A percentile compares a stretch with the other conserved stretches of the same genome.
Evolutionary conservation across 257 asterid species (phyloP).

Genomic region (Jacaranda copaia): DNA sequence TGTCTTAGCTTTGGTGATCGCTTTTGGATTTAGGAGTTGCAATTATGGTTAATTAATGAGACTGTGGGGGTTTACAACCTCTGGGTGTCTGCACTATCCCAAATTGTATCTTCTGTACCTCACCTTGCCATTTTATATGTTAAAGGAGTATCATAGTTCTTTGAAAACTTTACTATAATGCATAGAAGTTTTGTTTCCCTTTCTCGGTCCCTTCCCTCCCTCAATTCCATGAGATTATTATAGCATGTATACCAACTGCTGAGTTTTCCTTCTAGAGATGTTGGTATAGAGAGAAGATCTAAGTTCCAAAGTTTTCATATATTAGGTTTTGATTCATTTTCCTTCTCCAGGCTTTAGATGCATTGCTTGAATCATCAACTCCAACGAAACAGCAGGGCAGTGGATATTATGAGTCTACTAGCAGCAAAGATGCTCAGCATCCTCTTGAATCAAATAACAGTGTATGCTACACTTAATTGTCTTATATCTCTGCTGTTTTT

Average conservation of each 20-base stretch:
- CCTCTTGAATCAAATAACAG: constrained; percentile 50
- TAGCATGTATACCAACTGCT: constrained; percentile 10
- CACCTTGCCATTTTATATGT: constrained; percentile 9
- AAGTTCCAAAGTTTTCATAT: not conserved
- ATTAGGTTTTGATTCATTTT: constrained; percentile 17
- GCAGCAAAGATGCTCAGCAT: constrained; percentile 50
- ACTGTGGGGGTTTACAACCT: not conserved
- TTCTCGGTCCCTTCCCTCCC: not conserved
- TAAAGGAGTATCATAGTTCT: constrained; percentile 9
- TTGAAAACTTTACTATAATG: not conserved
- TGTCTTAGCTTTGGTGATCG: not conserved
- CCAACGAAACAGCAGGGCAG: constrained; percentile 55
- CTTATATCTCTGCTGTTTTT: constrained; percentile 26
- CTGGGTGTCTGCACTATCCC: not conserved
- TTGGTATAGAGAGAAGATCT: constrained; percentile 16
- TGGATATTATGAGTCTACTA: constrained; percentile 41
- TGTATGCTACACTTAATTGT: constrained; percentile 52
- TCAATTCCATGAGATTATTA: not conserved
- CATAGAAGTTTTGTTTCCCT: not conserved
- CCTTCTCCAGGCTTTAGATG: constrained; percentile 75
- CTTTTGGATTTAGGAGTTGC: constrained; percentile 22
- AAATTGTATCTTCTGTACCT: not conserved
- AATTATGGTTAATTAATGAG: not conserved
- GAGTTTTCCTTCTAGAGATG: constrained; percentile 20
- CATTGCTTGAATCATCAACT: constrained; percentile 75